These are phyloP conservation scores for Cyberlindnera petersonii DNA, from an alignment of 805 yeast species.

Conservation along the genomic window DNA sequence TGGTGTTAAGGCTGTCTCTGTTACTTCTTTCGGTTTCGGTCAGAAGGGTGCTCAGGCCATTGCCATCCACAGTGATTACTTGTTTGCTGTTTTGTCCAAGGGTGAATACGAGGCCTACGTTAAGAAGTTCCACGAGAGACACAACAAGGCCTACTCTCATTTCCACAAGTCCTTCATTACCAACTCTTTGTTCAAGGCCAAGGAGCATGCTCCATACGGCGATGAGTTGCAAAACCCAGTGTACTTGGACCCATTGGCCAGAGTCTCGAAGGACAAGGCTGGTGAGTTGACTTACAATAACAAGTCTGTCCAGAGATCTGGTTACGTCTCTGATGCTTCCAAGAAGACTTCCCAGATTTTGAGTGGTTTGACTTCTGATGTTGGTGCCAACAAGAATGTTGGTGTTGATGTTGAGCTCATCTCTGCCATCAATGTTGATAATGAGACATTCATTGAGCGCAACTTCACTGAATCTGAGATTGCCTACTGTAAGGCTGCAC, in stretches of 20 bases:
- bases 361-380: conserved; percentile 45
- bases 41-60: conserved; percentile 98
- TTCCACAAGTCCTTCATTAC: conserved; percentile 92
- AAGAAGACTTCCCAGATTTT: conserved; percentile 63
- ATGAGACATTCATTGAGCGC: conserved; percentile 86
- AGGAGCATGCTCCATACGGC: conserved; percentile 88
- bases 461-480: conserved; percentile 85
- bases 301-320: conserved; percentile 46
- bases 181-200: conserved; percentile 88
- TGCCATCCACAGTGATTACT: conserved; percentile 88
- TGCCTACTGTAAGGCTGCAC: conserved; percentile 67
- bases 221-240: conserved; percentile 86
- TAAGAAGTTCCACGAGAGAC: conserved; percentile 69
- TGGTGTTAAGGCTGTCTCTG: conserved; percentile 95
- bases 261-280: conserved; percentile 37
- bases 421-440: conserved; percentile 75
- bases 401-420: conserved; percentile 97
- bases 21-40: conserved; percentile 98
- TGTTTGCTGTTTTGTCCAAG: conserved; percentile 77
- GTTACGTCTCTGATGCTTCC: conserved; percentile 45
- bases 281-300: conserved; percentile 45
- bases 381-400: conserved; percentile 55
- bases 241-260: conserved; percentile 92
- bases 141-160: conserved; percentile 88
- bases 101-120: conserved; percentile 68